Conservation (phyloP, 2,329 filamentous ascomycete genomes). For the Colletotrichum graminicola region DNA sequence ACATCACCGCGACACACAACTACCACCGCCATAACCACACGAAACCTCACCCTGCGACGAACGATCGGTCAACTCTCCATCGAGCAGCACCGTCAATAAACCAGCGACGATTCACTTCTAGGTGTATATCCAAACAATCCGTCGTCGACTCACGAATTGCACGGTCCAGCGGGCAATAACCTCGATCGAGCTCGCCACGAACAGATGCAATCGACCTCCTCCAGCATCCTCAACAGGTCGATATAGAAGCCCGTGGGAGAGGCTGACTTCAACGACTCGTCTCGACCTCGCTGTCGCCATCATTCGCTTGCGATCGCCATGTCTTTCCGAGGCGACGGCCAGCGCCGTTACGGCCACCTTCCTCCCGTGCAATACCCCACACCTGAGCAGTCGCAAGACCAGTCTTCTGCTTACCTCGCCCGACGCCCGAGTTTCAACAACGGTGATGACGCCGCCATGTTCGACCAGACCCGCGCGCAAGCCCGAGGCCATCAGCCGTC, state of each 20-base stretch:
- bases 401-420: conserved; percentile 53
- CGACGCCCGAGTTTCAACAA: conserved; percentile 80
- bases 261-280: conserved; percentile 19
- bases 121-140: conserved; percentile 21
- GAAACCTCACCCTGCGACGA: conserved; percentile 36
- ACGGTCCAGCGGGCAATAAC: conserved; percentile 12
- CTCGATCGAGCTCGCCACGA: conserved; percentile 28
- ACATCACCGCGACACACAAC: conserved; percentile 1
- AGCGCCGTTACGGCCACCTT: conserved; percentile 74
- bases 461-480: conserved; percentile 42
- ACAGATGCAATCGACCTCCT: conserved; percentile 31
- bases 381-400: conserved; percentile 55
- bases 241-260: conserved; percentile 28
- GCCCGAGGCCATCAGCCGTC: conserved; percentile 46
- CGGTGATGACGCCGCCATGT: conserved; percentile 74
- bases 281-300: conserved; percentile 6
- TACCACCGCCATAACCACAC: conserved; percentile 7
- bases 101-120: conserved; percentile 1
- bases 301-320: conserved; percentile 53
- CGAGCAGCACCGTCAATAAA: conserved; percentile 7
- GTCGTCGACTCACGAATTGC: conserved; percentile 9
- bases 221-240: conserved; percentile 22
- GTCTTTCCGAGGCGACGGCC: conserved; percentile 74
- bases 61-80: conserved; percentile 20
- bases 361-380: conserved; percentile 75